phyloP scores from a whole-genome alignment of 495 filamentous ascomycete genomes.

The Echria macrotheca region DNA sequence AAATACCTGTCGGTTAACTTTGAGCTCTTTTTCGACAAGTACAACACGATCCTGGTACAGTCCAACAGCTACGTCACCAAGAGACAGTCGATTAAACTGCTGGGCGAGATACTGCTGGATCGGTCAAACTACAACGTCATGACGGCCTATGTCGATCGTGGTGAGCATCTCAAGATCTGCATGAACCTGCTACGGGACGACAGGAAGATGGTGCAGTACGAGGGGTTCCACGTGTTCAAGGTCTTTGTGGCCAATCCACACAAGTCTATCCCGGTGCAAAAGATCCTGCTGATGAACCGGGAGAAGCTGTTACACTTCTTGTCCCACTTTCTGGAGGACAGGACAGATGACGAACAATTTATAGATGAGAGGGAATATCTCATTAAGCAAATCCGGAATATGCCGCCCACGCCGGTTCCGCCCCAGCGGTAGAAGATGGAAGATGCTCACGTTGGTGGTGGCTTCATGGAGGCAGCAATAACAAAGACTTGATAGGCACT shows the following conservation, averaged over 20 bases:
- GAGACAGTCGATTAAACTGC: conserved; percentile 92
- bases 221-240: conserved; percentile 99
- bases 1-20: conserved; percentile 84
- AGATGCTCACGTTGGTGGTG: not conserved
- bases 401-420: conserved; percentile 63
- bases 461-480: not conserved
- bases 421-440: conserved; percentile 34
- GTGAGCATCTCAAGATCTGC: conserved; percentile 92
- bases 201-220: conserved; percentile 97
- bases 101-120: conserved; percentile 92
- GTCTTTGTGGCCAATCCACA: conserved; percentile 98
- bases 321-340: conserved; percentile 85
- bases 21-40: conserved; percentile 81
- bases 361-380: conserved; percentile 95
- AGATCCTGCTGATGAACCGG: conserved; percentile 92
- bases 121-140: conserved; percentile 96
- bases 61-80: conserved; percentile 98
- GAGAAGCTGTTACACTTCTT: conserved; percentile 85
- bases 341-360: conserved; percentile 97
- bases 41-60: conserved; percentile 81
- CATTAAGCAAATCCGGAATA: conserved; percentile 84
- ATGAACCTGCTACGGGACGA: conserved; percentile 96
- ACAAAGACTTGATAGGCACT: not conserved
- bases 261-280: conserved; percentile 89
- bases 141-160: conserved; percentile 92